These are phyloP conservation scores for Rubia occidens DNA, from an alignment of 305 asterid genomes.

Conservation along the genomic window DNA sequence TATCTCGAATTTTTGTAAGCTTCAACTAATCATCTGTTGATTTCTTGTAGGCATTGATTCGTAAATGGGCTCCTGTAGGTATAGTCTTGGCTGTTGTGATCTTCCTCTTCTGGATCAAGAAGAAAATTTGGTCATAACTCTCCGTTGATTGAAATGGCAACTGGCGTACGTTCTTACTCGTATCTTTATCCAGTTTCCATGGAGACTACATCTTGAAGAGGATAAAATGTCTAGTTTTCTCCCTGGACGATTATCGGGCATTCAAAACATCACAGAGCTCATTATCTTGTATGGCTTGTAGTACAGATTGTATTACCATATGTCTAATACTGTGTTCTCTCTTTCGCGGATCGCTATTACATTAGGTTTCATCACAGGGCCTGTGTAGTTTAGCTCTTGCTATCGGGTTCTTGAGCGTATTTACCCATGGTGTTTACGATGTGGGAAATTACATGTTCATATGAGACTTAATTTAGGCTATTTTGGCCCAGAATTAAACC, in stretches of 20 bases:
- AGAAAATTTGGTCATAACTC: conserved; percentile 64
- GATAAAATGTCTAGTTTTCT: not conserved
- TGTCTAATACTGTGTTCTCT: not conserved
- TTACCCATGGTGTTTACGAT: not conserved
- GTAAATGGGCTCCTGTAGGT: conserved; percentile 88
- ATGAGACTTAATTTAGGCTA: not conserved
- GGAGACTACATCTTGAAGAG: not conserved
- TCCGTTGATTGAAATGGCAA: not conserved
- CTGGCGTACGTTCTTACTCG: not conserved
- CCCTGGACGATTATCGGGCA: not conserved
- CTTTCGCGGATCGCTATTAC: not conserved
- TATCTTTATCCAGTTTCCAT: not conserved
- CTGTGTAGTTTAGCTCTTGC: not conserved
- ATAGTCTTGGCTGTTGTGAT: conserved; percentile 76
- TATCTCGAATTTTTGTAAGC: not conserved
- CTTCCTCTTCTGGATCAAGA: conserved; percentile 67
- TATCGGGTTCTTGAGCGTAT: not conserved
- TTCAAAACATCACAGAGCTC: conserved; percentile 2
- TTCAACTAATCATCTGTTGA: conserved; percentile 5
- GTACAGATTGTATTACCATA: conserved; percentile 3
- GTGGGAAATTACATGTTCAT: not conserved
- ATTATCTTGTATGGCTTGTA: not conserved
- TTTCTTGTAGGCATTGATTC: conserved; percentile 69
- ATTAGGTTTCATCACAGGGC: not conserved
- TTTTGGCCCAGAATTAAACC: not conserved